Conservation (phyloP, 192 early-diverging fungal species). For the Coemansia sp. region DNA sequence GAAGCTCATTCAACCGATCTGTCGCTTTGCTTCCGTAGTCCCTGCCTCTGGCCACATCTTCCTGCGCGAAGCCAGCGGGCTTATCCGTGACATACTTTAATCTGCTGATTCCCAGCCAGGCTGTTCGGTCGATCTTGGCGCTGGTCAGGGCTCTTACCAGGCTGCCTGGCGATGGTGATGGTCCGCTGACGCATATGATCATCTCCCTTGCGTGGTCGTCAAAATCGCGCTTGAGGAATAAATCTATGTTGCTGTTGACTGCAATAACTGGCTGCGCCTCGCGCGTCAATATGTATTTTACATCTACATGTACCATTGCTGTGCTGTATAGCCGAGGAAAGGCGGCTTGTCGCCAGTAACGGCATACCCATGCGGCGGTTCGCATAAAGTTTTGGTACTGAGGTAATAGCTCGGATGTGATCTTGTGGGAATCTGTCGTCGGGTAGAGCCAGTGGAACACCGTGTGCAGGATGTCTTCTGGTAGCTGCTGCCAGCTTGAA, state of each 20-base stretch:
- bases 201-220: conserved; percentile 11
- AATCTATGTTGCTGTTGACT: not conserved
- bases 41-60: not conserved
- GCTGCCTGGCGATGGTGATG: not conserved
- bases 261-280: not conserved
- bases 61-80: not conserved
- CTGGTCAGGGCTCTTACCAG: not conserved
- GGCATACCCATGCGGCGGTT: conserved; percentile 2
- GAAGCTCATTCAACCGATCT: not conserved
- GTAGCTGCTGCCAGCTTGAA: not conserved
- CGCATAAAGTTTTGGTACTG: not conserved
- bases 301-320: not conserved
- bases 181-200: not conserved
- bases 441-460: conserved; percentile 1
- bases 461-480: not conserved
- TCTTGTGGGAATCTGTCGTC: not conserved
- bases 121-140: not conserved
- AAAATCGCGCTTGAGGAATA: not conserved
- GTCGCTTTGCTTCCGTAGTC: not conserved
- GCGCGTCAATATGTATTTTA: not conserved
- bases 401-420: not conserved
- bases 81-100: not conserved
- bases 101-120: conserved; percentile 3
- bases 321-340: conserved; percentile 10
- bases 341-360: conserved; percentile 9